These are phyloP conservation scores for Hypoxylon sp. DNA, from an alignment of 2,329 filamentous ascomycete species.

Conservation along the genomic window DNA sequence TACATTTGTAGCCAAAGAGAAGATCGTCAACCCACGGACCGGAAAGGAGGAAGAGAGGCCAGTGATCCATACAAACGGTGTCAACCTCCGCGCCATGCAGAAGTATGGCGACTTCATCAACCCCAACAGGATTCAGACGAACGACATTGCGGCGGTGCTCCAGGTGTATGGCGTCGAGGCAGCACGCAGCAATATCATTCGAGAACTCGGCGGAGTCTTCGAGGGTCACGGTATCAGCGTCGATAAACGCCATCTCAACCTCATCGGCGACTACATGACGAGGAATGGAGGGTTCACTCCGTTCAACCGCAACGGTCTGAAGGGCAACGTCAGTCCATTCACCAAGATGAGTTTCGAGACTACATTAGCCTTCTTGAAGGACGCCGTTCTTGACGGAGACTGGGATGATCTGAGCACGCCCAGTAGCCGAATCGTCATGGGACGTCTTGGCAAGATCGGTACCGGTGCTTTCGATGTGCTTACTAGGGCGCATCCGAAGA, in stretches of 20 bases:
- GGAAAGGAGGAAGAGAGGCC: constrained; percentile 66
- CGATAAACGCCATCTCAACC: constrained; percentile 90
- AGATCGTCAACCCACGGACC: constrained; percentile 63
- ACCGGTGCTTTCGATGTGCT: constrained; percentile 95
- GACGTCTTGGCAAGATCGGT: constrained; percentile 84
- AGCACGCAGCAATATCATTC: constrained; percentile 86
- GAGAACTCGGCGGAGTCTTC: constrained; percentile 89
- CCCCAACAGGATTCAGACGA: constrained; percentile 88
- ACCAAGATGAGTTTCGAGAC: constrained; percentile 99
- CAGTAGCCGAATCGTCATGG: constrained; percentile 89
- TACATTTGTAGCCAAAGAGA: constrained; percentile 74
- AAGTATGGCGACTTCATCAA: constrained; percentile 88
- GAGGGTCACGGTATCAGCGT: constrained; percentile 91
- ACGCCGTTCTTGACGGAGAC: constrained; percentile 91
- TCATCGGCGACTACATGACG: constrained; percentile 99
- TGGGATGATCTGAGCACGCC: constrained; percentile 90
- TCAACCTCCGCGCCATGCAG: constrained; percentile 93
- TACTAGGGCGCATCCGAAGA: constrained; percentile 70
- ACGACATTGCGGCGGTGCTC: constrained; percentile 91
- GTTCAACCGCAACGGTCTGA: constrained; percentile 92
- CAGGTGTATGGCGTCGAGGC: constrained; percentile 93
- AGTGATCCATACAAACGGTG: constrained; percentile 83
- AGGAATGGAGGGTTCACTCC: constrained; percentile 88
- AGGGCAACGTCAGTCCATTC: constrained; percentile 88
- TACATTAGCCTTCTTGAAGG: constrained; percentile 91